Conservation (phyloP, 1,139 yeast genomes). For the Yamadazyma atmosphaerica region DNA sequence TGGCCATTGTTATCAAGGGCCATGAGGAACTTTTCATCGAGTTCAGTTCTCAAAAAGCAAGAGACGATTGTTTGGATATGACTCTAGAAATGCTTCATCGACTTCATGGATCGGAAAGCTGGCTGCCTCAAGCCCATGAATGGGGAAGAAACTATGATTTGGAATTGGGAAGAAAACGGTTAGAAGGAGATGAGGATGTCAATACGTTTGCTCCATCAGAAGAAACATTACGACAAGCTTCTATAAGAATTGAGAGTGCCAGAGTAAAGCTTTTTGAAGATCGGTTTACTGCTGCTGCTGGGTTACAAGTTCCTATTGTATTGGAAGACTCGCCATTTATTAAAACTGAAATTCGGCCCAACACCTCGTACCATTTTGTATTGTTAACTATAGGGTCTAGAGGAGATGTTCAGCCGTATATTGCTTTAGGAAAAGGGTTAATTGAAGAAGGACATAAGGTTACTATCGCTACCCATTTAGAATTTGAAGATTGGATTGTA, state of each 20-base stretch:
- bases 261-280: constrained; percentile 64
- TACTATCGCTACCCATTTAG: constrained; percentile 81
- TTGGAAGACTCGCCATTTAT: constrained; percentile 63
- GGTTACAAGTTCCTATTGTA: constrained; percentile 65
- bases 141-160: constrained; percentile 28
- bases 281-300: constrained; percentile 55
- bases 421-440: constrained; percentile 82
- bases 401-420: constrained; percentile 96
- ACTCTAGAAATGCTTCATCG: constrained; percentile 52
- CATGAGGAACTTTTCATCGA: constrained; percentile 77
- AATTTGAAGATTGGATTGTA: constrained; percentile 74
- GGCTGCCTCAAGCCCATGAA: constrained; percentile 28
- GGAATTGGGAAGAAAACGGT: constrained; percentile 18
- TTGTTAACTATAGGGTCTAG: constrained; percentile 88
- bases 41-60: constrained; percentile 60
- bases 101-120: constrained; percentile 26
- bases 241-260: constrained; percentile 42
- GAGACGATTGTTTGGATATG: constrained; percentile 73
- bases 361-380: constrained; percentile 58
- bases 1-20: constrained; percentile 67
- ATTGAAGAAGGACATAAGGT: constrained; percentile 79
- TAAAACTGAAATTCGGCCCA: constrained; percentile 53
- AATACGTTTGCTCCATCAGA: constrained; percentile 12
- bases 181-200: constrained; percentile 13
- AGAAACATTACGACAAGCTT: constrained; percentile 19